Conservation (phyloP, 2,329 filamentous ascomycete species). For the Lithohypha guttulata region DNA sequence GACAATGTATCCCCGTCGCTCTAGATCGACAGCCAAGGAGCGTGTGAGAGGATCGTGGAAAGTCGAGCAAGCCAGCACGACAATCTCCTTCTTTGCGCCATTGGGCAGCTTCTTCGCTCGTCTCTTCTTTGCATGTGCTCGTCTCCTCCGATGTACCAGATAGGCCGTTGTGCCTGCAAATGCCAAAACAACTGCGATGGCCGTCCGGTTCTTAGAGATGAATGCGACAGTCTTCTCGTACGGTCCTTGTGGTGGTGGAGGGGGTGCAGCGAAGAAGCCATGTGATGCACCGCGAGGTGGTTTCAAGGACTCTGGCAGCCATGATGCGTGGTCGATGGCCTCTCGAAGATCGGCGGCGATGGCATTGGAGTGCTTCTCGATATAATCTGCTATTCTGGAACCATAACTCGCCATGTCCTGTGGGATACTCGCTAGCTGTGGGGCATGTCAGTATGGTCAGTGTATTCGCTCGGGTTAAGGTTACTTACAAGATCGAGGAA, state of each 20-base stretch:
- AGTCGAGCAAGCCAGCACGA: conserved; percentile 79
- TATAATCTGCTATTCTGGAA: conserved; percentile 61
- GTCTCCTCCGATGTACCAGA: conserved; percentile 52
- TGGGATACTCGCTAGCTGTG: conserved; percentile 46
- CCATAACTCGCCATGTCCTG: conserved; percentile 62
- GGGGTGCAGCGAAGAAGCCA: conserved; percentile 18
- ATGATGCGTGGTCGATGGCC: conserved; percentile 51
- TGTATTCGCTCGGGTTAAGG: not conserved
- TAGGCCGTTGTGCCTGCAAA: conserved; percentile 55
- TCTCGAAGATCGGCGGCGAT: conserved; percentile 62
- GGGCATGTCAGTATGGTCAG: conserved; percentile 11
- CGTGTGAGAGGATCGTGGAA: conserved; percentile 66
- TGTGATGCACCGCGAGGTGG: conserved; percentile 32
- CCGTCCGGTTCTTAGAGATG: conserved; percentile 60
- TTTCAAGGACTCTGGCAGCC: conserved; percentile 61
- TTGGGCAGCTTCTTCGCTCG: conserved; percentile 69
- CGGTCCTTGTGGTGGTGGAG: conserved; percentile 33
- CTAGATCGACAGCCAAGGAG: conserved; percentile 74
- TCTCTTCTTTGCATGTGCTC: conserved; percentile 49
- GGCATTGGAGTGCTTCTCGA: conserved; percentile 70
- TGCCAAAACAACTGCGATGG: conserved; percentile 60
- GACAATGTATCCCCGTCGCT: conserved; percentile 84
- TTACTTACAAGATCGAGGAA: conserved; percentile 60
- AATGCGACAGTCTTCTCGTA: conserved; percentile 56
- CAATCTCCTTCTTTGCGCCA: conserved; percentile 77